Evolutionary conservation across 2,329 filamentous ascomycete species (phyloP).

Genomic region (Pseudogymnoascus sp.): DNA sequence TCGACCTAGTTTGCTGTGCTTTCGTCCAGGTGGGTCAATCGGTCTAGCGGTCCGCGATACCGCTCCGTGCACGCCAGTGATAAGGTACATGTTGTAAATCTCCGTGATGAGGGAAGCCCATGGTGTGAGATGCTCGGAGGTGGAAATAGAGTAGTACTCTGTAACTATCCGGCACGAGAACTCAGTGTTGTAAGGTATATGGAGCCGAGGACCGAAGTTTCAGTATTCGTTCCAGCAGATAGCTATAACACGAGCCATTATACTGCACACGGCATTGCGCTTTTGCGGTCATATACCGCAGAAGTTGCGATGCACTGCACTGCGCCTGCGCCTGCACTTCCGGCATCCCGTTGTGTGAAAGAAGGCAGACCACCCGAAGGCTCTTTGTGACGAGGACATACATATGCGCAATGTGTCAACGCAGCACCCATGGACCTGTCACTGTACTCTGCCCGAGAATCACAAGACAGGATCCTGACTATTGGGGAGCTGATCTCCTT

Average conservation of each 20-base stretch:
- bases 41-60: conserved; percentile 3
- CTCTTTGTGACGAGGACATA: not conserved
- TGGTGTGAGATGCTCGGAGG: not conserved
- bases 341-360: not conserved
- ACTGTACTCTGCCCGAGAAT: not conserved
- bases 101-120: not conserved
- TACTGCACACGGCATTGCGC: not conserved
- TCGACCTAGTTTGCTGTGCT: not conserved
- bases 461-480: not conserved
- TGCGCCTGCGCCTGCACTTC: not conserved
- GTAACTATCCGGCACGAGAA: not conserved
- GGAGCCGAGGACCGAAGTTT: not conserved
- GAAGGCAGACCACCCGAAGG: not conserved
- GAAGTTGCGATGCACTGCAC: not conserved
- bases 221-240: not conserved
- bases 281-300: not conserved
- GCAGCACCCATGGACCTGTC: not conserved
- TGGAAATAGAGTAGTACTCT: not conserved
- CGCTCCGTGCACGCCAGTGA: not conserved
- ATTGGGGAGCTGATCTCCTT: not conserved
- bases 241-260: conserved; percentile 1
- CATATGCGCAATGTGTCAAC: conserved; percentile 6
- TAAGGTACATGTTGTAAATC: not conserved
- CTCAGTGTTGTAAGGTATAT: not conserved
- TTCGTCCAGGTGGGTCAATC: not conserved